phyloP scores from a whole-genome alignment of 352 stramenopile genomes.

The Phytophthora kernoviae region DNA sequence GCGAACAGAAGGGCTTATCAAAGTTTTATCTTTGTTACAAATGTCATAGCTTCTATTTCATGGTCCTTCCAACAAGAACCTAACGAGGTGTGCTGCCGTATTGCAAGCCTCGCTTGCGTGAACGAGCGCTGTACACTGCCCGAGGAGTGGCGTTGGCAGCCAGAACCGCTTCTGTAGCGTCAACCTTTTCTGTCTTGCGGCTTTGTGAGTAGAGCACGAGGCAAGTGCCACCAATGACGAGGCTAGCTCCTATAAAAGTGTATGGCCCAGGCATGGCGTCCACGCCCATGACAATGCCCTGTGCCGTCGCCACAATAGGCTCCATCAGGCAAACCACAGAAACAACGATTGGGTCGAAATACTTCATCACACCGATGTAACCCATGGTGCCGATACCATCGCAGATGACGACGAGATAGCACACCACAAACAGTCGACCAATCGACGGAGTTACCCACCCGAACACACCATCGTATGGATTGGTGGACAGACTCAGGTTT shows the following conservation, averaged over 20 bases:
- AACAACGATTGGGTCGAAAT: conserved; percentile 92
- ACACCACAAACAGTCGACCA: conserved; percentile 67
- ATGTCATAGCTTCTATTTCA: not conserved
- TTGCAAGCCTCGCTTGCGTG: conserved; percentile 49
- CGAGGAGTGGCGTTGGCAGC: conserved; percentile 62
- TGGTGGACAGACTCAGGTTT: conserved; percentile 62
- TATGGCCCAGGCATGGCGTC: conserved; percentile 69
- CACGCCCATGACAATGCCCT: conserved; percentile 78
- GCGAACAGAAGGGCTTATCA: not conserved
- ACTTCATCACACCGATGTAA: conserved; percentile 93
- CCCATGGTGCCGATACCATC: conserved; percentile 89
- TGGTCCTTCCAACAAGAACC: not conserved
- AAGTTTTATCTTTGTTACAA: not conserved
- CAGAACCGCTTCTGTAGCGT: conserved; percentile 78
- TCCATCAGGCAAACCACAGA: conserved; percentile 89
- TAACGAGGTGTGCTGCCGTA: conserved; percentile 50
- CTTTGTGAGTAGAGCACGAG: conserved; percentile 80
- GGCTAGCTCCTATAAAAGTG: conserved; percentile 72
- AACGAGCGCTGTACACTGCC: conserved; percentile 65
- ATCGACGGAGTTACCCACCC: conserved; percentile 74
- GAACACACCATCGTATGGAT: conserved; percentile 76
- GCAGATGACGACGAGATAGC: conserved; percentile 88
- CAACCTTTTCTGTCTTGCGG: conserved; percentile 80
- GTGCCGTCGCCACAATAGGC: conserved; percentile 80
- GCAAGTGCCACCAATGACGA: conserved; percentile 82